Conservation (phyloP, 2,329 filamentous ascomycete species). For the Capronia epimyces region DNA sequence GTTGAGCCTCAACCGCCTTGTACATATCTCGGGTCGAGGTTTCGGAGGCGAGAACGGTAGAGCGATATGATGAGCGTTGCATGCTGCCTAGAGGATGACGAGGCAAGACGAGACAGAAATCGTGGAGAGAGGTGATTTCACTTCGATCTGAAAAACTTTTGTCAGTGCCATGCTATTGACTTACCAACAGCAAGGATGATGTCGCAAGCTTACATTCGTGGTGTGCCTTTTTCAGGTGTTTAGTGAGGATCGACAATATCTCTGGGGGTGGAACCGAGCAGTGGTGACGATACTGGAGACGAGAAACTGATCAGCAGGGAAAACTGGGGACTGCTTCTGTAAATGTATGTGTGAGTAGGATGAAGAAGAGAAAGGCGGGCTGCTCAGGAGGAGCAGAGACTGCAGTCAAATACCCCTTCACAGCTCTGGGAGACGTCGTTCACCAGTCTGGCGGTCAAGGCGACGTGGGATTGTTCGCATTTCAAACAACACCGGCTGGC, state of each 20-base stretch:
- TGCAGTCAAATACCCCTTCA: conserved; percentile 20
- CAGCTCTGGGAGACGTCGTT: conserved; percentile 4
- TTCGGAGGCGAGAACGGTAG: conserved; percentile 27
- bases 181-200: neutral
- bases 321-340: conserved; percentile 8
- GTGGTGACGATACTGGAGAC: neutral
- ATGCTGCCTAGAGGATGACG: conserved; percentile 11
- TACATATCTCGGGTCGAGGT: conserved; percentile 38
- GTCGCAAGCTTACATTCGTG: neutral
- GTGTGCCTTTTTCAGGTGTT: neutral
- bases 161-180: neutral
- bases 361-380: neutral
- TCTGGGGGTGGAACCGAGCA: neutral
- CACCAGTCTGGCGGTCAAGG: conserved; percentile 22
- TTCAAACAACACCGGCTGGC: conserved; percentile 22
- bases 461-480: conserved; percentile 26
- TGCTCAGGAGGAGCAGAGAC: conserved; percentile 1
- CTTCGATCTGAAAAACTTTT: conserved; percentile 1
- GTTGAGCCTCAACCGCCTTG: conserved; percentile 37
- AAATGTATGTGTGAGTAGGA: neutral
- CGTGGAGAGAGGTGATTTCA: neutral
- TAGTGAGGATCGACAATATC: neutral
- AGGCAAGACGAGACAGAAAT: neutral
- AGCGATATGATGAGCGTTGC: conserved; percentile 26
- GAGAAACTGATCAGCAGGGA: neutral